phyloP scores from a whole-genome alignment of 2,329 filamentous ascomycete species.

The Pezicula carpinea region DNA sequence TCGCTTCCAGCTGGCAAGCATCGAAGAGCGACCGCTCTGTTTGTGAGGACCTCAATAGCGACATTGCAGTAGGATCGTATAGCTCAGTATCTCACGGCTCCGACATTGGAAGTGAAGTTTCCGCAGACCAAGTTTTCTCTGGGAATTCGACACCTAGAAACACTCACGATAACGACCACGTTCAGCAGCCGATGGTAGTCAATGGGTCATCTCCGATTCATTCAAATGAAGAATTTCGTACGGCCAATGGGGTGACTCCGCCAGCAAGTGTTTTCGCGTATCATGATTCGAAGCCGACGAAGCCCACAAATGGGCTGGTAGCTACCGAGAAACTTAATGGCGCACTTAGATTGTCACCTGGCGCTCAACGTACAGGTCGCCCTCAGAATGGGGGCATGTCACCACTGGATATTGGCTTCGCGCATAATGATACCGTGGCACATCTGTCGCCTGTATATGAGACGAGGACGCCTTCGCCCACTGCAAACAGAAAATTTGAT shows the following conservation, averaged over 20 bases:
- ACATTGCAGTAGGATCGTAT: constrained; percentile 18
- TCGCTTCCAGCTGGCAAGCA: constrained; percentile 23
- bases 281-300: constrained; percentile 1
- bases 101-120: constrained; percentile 18
- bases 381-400: constrained; percentile 25
- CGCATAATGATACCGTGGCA: constrained; percentile 18
- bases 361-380: constrained; percentile 17
- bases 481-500: constrained; percentile 50
- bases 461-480: constrained; percentile 66
- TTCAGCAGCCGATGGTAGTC: constrained; percentile 19
- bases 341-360: constrained; percentile 21
- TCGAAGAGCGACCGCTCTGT: constrained; percentile 19
- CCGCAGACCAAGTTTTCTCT: constrained; percentile 16
- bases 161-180: constrained; percentile 8
- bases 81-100: constrained; percentile 25
- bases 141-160: constrained; percentile 24
- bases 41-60: constrained; percentile 20
- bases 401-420: constrained; percentile 24
- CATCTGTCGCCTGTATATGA: constrained; percentile 72
- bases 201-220: constrained; percentile 20
- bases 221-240: constrained; percentile 5
- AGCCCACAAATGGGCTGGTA: constrained; percentile 12
- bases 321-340: constrained; percentile 16
- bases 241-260: constrained; percentile 1
- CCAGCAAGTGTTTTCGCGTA: constrained; percentile 9